Evolutionary conservation across 768 basidiomycete genomes (phyloP).

Genomic region (Boletellus ananiceps): DNA sequence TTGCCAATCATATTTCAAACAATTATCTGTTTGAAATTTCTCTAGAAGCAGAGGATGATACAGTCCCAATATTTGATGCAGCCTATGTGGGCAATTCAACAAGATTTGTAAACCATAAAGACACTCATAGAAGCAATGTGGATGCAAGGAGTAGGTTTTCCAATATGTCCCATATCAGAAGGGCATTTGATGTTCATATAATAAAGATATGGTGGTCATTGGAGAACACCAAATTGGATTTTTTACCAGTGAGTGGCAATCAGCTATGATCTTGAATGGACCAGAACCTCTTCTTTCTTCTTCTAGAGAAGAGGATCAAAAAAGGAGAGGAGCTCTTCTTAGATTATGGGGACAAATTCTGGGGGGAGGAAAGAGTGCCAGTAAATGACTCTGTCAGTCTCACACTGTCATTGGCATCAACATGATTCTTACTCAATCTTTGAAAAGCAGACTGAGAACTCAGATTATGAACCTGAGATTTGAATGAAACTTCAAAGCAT

Average conservation of each 20-base stretch:
- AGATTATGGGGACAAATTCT: slow-evolving; percentile 31
- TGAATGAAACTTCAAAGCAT: no score
- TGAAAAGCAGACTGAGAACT: neutral
- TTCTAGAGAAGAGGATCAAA: slow-evolving; percentile 24
- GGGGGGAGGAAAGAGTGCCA: slow-evolving; percentile 7
- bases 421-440: no score
- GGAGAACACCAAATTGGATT: slow-evolving; percentile 37
- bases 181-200: neutral
- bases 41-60: neutral
- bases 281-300: no score
- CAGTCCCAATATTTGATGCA: slow-evolving; percentile 31
- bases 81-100: slow-evolving; percentile 41
- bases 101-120: slow-evolving; percentile 40
- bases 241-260: slow-evolving; percentile 30
- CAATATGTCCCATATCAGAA: neutral
- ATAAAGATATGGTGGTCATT: slow-evolving; percentile 29
- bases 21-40: slow-evolving; percentile 36
- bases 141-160: slow-evolving; percentile 25
- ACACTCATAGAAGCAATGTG: slow-evolving; percentile 10
- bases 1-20: slow-evolving; percentile 10
- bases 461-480: no score
- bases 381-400: no score
- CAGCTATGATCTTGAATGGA: neutral
- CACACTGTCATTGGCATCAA: no score
- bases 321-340: slow-evolving; percentile 34